Evolutionary conservation across 441 rosid genomes (phyloP).

Genomic region (Populus hybrid): DNA sequence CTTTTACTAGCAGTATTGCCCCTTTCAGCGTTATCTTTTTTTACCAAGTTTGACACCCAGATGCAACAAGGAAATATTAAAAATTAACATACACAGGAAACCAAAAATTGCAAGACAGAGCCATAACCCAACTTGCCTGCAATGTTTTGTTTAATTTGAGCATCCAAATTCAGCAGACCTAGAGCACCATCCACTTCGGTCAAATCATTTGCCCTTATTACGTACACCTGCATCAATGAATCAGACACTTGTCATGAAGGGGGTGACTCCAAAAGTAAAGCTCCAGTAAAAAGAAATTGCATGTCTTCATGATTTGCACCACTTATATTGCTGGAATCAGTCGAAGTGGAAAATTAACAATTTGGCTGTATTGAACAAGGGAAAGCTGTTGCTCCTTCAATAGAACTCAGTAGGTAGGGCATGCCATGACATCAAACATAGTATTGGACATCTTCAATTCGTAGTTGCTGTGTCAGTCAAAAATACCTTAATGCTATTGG

Average conservation of each 20-base stretch:
- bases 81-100: neutral
- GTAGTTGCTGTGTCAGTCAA: neutral
- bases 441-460: neutral
- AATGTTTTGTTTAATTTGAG: constrained; percentile 44
- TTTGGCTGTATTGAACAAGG: neutral
- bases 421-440: neutral
- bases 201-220: constrained; percentile 58
- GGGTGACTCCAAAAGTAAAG: neutral
- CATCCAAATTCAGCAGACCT: constrained; percentile 65
- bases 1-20: constrained; percentile 17
- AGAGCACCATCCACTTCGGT: constrained; percentile 65
- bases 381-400: neutral
- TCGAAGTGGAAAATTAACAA: neutral
- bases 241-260: constrained; percentile 6
- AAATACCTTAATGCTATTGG: neutral
- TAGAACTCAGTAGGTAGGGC: neutral
- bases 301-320: neutral
- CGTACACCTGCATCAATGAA: constrained; percentile 46
- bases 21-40: constrained; percentile 30
- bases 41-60: constrained; percentile 15
- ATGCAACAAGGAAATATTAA: constrained; percentile 13
- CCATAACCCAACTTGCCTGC: constrained; percentile 51
- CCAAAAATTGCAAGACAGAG: constrained; percentile 6
- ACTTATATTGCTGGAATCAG: neutral
- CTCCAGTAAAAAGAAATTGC: neutral